Evolutionary conservation across 352 stramenopile genomes (phyloP).

Genomic region (Globisporangium carolinianum): DNA sequence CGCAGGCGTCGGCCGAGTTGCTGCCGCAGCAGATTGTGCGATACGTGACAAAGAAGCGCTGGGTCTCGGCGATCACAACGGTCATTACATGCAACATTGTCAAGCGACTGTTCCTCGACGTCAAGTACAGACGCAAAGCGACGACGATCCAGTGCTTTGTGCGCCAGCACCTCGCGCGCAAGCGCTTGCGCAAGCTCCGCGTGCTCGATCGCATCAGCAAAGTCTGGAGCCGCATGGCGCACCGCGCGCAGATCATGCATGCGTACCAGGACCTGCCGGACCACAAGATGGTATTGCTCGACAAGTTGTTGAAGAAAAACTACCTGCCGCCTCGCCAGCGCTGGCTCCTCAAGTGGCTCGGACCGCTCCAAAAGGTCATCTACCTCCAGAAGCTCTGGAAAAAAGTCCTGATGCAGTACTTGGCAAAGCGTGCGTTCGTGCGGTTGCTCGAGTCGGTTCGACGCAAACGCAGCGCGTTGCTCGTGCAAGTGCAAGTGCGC

Average conservation of each 20-base stretch:
- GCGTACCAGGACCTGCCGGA: conserved; percentile 69
- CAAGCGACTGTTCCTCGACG: conserved; percentile 59
- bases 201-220: conserved; percentile 52
- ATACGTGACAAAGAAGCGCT: conserved; percentile 76
- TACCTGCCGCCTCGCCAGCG: conserved; percentile 56
- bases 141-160: conserved; percentile 77
- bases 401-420: conserved; percentile 65
- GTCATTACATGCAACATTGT: conserved; percentile 71
- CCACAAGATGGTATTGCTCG: conserved; percentile 80
- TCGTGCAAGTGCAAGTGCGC: conserved; percentile 61
- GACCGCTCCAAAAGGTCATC: conserved; percentile 70
- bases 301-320: conserved; percentile 64
- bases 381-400: conserved; percentile 85
- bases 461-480: conserved; percentile 49
- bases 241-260: conserved; percentile 67
- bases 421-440: conserved; percentile 75
- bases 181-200: conserved; percentile 53
- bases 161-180: conserved; percentile 65
- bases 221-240: conserved; percentile 56
- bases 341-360: conserved; percentile 84
- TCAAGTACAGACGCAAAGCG: conserved; percentile 61
- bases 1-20: conserved; percentile 18
- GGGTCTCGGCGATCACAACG: conserved; percentile 60
- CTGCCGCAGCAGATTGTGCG: conserved; percentile 35
- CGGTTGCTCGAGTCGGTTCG: conserved; percentile 65